Conservation (phyloP, 2,329 filamentous ascomycete species). For the Alternaria consortialis region DNA sequence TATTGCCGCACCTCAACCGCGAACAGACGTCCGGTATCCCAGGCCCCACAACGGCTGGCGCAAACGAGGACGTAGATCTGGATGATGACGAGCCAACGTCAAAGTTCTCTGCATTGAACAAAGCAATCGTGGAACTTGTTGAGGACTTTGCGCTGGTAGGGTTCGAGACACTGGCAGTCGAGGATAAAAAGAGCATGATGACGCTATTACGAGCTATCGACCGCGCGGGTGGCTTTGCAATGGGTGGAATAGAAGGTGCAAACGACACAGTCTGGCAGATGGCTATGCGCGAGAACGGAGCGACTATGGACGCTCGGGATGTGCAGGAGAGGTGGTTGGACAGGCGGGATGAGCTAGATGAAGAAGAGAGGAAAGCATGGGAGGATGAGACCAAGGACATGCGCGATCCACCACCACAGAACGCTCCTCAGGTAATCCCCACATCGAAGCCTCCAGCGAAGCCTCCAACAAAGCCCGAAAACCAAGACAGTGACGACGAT, state of each 20-base stretch:
- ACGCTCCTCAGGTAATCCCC: slow-evolving; percentile 11
- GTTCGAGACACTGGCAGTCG: slow-evolving; percentile 93
- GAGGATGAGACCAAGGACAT: slow-evolving; percentile 73
- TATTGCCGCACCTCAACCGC: slow-evolving; percentile 80
- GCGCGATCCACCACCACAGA: slow-evolving; percentile 27
- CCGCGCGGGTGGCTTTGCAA: slow-evolving; percentile 89
- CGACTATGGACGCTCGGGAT: slow-evolving; percentile 82
- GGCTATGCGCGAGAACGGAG: slow-evolving; percentile 78
- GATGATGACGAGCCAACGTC: slow-evolving; percentile 48
- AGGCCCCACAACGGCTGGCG: slow-evolving; percentile 32
- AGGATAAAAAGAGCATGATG: slow-evolving; percentile 98
- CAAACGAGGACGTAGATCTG: slow-evolving; percentile 58
- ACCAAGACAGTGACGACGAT: slow-evolving; percentile 40
- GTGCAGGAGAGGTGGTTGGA: slow-evolving; percentile 97
- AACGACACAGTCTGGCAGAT: slow-evolving; percentile 98
- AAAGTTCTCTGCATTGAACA: slow-evolving; percentile 86
- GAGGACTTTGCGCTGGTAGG: slow-evolving; percentile 89
- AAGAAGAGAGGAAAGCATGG: slow-evolving; percentile 75
- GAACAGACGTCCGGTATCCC: slow-evolving; percentile 65
- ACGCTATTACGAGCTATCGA: slow-evolving; percentile 88
- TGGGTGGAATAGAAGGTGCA: slow-evolving; percentile 87
- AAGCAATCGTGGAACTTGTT: slow-evolving; percentile 85
- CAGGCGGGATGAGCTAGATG: slow-evolving; percentile 85
- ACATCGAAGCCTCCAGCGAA: slow-evolving; percentile 12
- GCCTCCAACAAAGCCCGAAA: slow-evolving; percentile 12